Evolutionary conservation across 306 rosid species (phyloP), one percentile per base, ranked within the genome.

Genomic region (Dicorynia guianensis): DNA sequence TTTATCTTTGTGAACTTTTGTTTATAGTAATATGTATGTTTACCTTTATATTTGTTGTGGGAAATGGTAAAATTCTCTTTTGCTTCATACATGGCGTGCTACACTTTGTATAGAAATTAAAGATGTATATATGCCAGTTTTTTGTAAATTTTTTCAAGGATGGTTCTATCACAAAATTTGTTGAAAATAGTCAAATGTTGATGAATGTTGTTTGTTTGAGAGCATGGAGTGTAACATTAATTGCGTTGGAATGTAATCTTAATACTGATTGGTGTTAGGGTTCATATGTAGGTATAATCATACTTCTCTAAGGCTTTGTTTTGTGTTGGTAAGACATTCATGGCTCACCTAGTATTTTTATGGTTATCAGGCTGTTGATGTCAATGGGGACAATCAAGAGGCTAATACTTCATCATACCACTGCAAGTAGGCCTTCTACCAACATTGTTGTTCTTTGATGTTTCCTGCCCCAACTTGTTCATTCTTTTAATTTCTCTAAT

Each of bases 351-450:
- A 35, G 20, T 48, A 11, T 40, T 33, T 52, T 36, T 30, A 25
- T 69, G 59, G 43, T 56, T 84, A 57, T 56, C 89, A 93, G 98
- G 93, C 71, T 39, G 82, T 87, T 33, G 77, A 85, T 81, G 80
- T 92, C 68, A 70, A 67, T 39, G 85, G 81, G 81, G 85, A 89
- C 33, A 78, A 81, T 80, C 74, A 71, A 54, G 99, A 87, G 71
- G 88, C 84, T 62, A 90, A 83, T 81, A 89, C 96, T 67, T 85
- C 96, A 17, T 92, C 99, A 14, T 95, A 95, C 82, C 97, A 95
- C 80, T 71, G 93, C 97, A 92, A 85, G 98, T 91, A 86, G 74
- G 92, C 46, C 76, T 85, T 42, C 57, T 63, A 63, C 63, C 2
- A 30, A 13, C 35, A 40, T 38, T 60, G 39, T 36, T 56, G 67